Evolutionary conservation across 495 filamentous ascomycete species (phyloP), one percentile per base, ranked within the genome.

Genomic region (Achaetomiella virescens): DNA sequence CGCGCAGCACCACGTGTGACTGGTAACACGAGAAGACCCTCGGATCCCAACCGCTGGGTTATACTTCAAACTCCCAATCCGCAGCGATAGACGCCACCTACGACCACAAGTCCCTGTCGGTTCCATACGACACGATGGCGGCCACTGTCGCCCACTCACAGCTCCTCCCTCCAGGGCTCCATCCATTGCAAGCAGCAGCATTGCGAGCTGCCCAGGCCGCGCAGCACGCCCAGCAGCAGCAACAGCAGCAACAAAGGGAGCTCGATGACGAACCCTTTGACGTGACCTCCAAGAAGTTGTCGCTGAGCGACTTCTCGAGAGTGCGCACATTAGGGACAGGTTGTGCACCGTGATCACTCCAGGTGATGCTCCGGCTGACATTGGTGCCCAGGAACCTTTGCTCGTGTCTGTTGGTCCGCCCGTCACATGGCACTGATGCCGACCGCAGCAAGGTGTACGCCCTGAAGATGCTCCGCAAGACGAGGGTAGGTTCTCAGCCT

Each of bases 241-340:
- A 65, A 20, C 52, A 65, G 24, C 61, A 59, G 46, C 45, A 43
- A 29, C 52, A 51, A 21, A 25, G 29, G 24, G 59, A 53, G 21
- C 31, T 51, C 3, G 42, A 55, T 15, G 57, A 46, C n/a, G 52
- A 57, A 15, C 60, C 61, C n/a, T 63, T 72, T 50, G 64, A 65
- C 11, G 48, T 61, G 29, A 18, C 44, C 6, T 52, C 47, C 21
- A 51, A 60, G 22, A 66, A 66, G 38, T 62, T 76, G 37, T 61
- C 68, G 42, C 54, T 91, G 25, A 75, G 78, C 54, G 91, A 98
- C 71, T 96, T 97, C 67, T 72, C 85, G 38, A 79, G 91, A 21
- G 75, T 97, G 59, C 91, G 90, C 69, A 98, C 91, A 20, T 77
- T 98, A 52, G 93, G 93, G 54, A 95, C 91, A 20, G 90, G 89